Conservation (phyloP, 2,329 filamentous ascomycete genomes). For the Plenodomus biglobosus region DNA sequence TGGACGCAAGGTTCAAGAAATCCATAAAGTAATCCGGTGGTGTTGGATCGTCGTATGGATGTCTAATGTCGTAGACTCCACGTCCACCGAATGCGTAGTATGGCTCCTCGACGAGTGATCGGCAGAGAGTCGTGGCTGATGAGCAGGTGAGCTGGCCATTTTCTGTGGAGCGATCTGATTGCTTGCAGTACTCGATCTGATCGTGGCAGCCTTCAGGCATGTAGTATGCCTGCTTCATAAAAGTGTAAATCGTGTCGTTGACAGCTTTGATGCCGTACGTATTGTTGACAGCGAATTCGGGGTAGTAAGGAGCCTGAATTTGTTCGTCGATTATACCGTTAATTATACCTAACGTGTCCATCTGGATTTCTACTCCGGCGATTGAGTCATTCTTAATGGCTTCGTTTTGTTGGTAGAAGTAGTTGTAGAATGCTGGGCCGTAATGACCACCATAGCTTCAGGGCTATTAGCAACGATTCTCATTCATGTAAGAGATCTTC, state of each 20-base stretch:
- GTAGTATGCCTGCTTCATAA: slow-evolving; percentile 50
- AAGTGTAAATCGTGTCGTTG: slow-evolving; percentile 50
- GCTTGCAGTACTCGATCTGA: slow-evolving; percentile 51
- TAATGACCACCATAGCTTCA: slow-evolving; percentile 50
- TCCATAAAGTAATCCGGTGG: slow-evolving; percentile 54
- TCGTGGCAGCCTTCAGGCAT: slow-evolving; percentile 56
- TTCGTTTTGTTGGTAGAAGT: slow-evolving; percentile 60
- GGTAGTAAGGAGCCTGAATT: slow-evolving; percentile 51
- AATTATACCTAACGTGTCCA: slow-evolving; percentile 58
- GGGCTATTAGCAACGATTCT: not conserved
- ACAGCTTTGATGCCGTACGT: slow-evolving; percentile 56
- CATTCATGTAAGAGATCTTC: not conserved
- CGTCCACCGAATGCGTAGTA: slow-evolving; percentile 47
- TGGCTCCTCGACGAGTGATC: slow-evolving; percentile 48
- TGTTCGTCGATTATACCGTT: slow-evolving; percentile 58
- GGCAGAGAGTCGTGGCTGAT: slow-evolving; percentile 46
- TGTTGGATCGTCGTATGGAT: slow-evolving; percentile 55
- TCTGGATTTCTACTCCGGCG: slow-evolving; percentile 54
- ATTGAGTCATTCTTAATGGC: slow-evolving; percentile 52
- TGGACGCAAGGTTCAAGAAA: slow-evolving; percentile 56
- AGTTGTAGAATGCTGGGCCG: slow-evolving; percentile 57
- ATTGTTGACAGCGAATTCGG: slow-evolving; percentile 57
- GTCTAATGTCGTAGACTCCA: slow-evolving; percentile 59
- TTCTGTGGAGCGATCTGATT: slow-evolving; percentile 25
- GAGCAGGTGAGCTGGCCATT: slow-evolving; percentile 40